A percentile compares a stretch with the other conserved stretches of the same genome.
Evolutionary conservation across 306 rosid species (phyloP).

Genomic region (Dryas alaskensis): DNA sequence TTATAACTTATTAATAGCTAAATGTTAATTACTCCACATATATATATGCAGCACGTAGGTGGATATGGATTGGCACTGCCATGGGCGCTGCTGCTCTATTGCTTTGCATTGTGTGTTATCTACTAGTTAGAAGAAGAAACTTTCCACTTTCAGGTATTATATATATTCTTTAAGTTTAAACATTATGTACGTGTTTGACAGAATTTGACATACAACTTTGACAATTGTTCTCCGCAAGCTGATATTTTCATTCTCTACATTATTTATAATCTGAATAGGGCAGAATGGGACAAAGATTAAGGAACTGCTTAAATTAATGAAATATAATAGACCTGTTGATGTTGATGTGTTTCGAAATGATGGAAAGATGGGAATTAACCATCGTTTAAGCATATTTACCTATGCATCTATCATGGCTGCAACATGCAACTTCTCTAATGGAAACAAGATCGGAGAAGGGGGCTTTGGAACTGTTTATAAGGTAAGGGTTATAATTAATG

Average conservation of each 20-base stretch:
- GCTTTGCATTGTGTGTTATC: conserved; percentile 4
- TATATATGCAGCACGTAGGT: conserved; percentile 4
- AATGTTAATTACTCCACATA: not conserved
- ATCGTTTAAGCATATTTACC: conserved; percentile 9
- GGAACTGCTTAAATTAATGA: not conserved
- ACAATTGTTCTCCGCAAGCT: not conserved
- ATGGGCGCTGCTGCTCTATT: not conserved
- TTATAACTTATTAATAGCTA: not conserved
- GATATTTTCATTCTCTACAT: not conserved
- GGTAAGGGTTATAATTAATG: conserved; percentile 9
- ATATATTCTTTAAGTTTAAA: not conserved
- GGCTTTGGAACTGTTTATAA: conserved; percentile 41
- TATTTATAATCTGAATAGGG: not conserved
- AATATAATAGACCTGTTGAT: not conserved
- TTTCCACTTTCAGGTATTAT: not conserved
- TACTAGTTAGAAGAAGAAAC: not conserved
- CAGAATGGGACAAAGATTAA: not conserved
- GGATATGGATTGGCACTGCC: conserved; percentile 14
- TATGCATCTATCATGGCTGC: conserved; percentile 21
- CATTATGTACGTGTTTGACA: too few relatives aligned
- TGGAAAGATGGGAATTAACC: not conserved
- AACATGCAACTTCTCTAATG: conserved; percentile 20
- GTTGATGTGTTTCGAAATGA: not conserved
- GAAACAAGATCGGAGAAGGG: conserved; percentile 32
- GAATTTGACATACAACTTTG: not conserved